A percentile compares a stretch with the other conserved stretches of the same genome.
Conservation (phyloP, 768 basidiomycete genomes). For the Hypsizygus marmoreus region DNA sequence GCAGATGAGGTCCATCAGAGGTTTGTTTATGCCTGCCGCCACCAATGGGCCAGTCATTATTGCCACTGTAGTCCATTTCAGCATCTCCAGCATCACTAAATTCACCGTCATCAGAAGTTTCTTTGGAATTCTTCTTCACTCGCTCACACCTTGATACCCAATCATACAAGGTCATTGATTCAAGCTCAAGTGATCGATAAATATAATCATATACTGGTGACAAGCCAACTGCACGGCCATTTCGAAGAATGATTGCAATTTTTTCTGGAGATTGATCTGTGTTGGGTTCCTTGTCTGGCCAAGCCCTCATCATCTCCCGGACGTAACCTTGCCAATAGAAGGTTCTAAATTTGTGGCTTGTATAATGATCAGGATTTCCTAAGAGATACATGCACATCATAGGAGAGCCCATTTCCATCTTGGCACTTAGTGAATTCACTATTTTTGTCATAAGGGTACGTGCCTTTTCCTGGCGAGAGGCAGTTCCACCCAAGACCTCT, state of each 20-base stretch:
- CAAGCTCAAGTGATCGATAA: slow-evolving; percentile 19
- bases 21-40: background rate
- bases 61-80: no score
- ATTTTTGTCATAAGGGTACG: slow-evolving; percentile 33
- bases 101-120: no score
- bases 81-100: no score
- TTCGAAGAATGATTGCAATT: slow-evolving; percentile 18
- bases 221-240: slow-evolving; percentile 19
- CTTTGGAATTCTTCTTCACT: background rate
- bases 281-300: slow-evolving; percentile 6
- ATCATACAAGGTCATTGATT: slow-evolving; percentile 25
- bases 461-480: slow-evolving; percentile 19
- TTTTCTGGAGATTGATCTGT: slow-evolving; percentile 15
- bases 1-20: background rate
- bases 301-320: slow-evolving; percentile 16
- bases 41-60: no score
- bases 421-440: slow-evolving; percentile 32
- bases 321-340: slow-evolving; percentile 38
- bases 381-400: slow-evolving; percentile 36
- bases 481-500: slow-evolving; percentile 14
- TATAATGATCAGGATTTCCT: slow-evolving; percentile 40
- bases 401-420: slow-evolving; percentile 39
- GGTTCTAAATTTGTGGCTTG: slow-evolving; percentile 29
- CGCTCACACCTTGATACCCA: slow-evolving; percentile 23
- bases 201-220: slow-evolving; percentile 36